Percentiles rank a stretch among this genome's conserved stretches.
Evolutionary conservation across 495 filamentous ascomycete species (phyloP).

Genomic region (Oidiodendron maius): DNA sequence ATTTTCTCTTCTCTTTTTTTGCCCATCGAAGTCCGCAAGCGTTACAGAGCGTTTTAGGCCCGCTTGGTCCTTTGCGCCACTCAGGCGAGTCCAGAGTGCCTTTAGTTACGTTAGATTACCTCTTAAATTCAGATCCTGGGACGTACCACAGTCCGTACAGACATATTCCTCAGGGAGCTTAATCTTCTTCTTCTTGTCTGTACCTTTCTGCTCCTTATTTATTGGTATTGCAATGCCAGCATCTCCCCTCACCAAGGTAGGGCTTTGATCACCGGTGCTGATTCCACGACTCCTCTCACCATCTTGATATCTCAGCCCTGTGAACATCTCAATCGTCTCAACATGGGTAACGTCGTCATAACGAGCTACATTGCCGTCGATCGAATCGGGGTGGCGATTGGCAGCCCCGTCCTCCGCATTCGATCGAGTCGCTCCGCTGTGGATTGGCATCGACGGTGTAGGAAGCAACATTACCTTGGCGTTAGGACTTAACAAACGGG

Average conservation of each 20-base stretch:
- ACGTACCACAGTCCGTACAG: conserved; percentile 83
- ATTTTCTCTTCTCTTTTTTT: conserved; percentile 67
- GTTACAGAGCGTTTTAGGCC: conserved; percentile 96
- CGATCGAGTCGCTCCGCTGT: conserved; percentile 64
- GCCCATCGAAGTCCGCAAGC: conserved; percentile 88
- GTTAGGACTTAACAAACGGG: conserved; percentile 19
- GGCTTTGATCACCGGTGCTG: conserved; percentile 75
- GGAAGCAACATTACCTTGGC: conserved; percentile 48
- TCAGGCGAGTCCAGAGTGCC: conserved; percentile 86
- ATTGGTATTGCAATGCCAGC: conserved; percentile 76
- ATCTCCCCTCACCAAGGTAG: conserved; percentile 77
- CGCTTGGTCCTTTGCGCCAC: conserved; percentile 91
- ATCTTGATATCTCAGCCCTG: conserved; percentile 79
- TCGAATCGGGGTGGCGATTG: conserved; percentile 62
- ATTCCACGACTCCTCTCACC: conserved; percentile 87
- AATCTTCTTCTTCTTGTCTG: conserved; percentile 81
- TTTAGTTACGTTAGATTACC: conserved; percentile 18
- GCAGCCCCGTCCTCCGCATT: conserved; percentile 74
- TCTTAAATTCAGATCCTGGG: conserved; percentile 14
- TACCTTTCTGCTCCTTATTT: conserved; percentile 62
- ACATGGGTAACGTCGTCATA: conserved; percentile 71
- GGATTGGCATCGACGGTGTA: conserved; percentile 60
- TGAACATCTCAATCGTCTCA: conserved; percentile 90
- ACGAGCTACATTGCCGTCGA: conserved; percentile 68
- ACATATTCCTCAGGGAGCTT: conserved; percentile 92